Percentiles rank a stretch among this genome's conserved stretches.
These are phyloP conservation scores for Tillandsia leiboldiana DNA, from an alignment of 176 grass and related monocot species.

Conservation along the genomic window DNA sequence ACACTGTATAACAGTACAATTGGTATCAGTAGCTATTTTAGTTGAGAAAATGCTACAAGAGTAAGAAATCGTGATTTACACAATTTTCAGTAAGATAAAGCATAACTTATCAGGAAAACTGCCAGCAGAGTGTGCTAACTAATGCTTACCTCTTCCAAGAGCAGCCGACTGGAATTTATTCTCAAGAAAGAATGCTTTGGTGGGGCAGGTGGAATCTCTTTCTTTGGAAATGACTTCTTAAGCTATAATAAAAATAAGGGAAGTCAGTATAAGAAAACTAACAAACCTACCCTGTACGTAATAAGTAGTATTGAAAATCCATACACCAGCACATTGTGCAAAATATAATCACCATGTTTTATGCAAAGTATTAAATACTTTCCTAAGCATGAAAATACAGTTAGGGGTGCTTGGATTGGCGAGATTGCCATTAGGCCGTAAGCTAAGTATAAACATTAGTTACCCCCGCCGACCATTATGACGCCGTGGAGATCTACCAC, in stretches of 20 bases:
- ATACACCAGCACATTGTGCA: not conserved
- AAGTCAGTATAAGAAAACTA: slow-evolving; percentile 12
- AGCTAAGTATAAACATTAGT: too few species aligned
- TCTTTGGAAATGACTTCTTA: slow-evolving; percentile 69
- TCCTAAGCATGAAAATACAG: not conserved
- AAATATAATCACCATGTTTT: not conserved
- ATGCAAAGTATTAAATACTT: not conserved
- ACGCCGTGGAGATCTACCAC: too few species aligned
- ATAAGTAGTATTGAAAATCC: not conserved
- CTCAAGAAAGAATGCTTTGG: slow-evolving; percentile 81
- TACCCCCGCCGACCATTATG: too few species aligned
- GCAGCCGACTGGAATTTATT: slow-evolving; percentile 86
- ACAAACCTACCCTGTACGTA: slow-evolving; percentile 12
- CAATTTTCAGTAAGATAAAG: not conserved
- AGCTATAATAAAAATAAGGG: slow-evolving; percentile 38
- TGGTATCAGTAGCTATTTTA: not conserved
- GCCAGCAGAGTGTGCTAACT: not conserved
- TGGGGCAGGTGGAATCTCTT: slow-evolving; percentile 56
- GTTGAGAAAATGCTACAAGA: not conserved
- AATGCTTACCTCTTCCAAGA: slow-evolving; percentile 81
- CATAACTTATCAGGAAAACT: not conserved
- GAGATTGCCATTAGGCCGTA: too few species aligned
- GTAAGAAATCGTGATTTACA: not conserved
- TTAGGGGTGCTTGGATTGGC: too few species aligned
- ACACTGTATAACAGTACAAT: not conserved